phyloP scores from a whole-genome alignment of 345 rosid genomes.

The Eucalyptus pumila region DNA sequence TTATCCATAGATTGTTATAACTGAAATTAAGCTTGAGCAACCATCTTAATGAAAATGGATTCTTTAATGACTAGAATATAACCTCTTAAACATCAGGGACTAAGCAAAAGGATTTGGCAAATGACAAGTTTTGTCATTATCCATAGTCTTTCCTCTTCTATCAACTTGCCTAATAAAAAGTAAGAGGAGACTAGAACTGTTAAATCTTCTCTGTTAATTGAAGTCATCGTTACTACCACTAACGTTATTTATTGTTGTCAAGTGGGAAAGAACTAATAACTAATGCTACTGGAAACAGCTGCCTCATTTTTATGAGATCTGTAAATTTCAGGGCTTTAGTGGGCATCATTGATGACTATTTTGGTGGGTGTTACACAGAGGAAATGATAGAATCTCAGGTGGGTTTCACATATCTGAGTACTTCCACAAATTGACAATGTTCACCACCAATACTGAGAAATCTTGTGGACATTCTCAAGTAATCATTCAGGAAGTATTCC shows the following conservation, averaged over 20 bases:
- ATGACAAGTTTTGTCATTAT: background rate
- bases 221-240: background rate
- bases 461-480: background rate
- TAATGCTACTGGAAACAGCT: background rate
- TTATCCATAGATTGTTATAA: background rate
- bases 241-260: background rate
- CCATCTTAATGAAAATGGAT: background rate
- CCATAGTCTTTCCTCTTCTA: background rate
- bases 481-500: background rate
- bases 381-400: slow-evolving; percentile 99
- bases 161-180: background rate
- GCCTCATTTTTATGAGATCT: background rate
- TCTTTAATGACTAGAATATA: background rate
- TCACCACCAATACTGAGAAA: background rate
- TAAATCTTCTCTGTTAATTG: background rate
- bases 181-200: background rate
- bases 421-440: background rate
- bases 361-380: slow-evolving; percentile 83
- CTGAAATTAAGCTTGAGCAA: background rate
- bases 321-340: slow-evolving; percentile 63
- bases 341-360: slow-evolving; percentile 86
- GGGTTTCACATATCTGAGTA: background rate
- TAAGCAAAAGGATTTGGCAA: background rate
- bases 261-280: background rate
- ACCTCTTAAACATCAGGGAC: background rate